Conservation (phyloP, 129 eudicot species). For the Arctium lappa region DNA sequence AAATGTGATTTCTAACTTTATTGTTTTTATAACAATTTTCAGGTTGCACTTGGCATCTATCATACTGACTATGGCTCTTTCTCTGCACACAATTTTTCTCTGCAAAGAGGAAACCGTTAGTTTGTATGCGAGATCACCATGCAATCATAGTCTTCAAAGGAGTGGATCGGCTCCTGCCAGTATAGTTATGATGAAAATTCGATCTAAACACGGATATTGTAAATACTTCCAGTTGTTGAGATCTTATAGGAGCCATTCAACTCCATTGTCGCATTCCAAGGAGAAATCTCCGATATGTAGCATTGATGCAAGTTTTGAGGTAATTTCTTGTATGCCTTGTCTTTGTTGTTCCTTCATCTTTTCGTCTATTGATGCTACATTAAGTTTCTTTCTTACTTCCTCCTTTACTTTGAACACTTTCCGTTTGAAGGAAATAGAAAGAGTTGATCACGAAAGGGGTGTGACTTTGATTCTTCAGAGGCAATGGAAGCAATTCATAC, state of each 20-base stretch:
- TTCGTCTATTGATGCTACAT: not conserved
- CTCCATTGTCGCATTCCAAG: constrained; percentile 31
- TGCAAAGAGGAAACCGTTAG: constrained; percentile 43
- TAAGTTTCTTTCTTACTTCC: constrained; percentile 1
- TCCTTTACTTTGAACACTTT: constrained; percentile 1
- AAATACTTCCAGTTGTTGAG: constrained; percentile 34
- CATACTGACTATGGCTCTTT: constrained; percentile 51
- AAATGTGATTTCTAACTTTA: constrained; percentile 3
- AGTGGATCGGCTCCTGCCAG: constrained; percentile 24
- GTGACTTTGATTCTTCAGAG: constrained; percentile 30
- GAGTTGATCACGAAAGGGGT: constrained; percentile 24
- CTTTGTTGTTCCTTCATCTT: not conserved
- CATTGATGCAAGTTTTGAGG: constrained; percentile 41
- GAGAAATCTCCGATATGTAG: constrained; percentile 26
- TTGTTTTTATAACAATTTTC: not conserved
- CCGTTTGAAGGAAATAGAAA: constrained; percentile 33
- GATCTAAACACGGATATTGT: constrained; percentile 29
- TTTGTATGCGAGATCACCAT: constrained; percentile 26
- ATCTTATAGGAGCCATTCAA: constrained; percentile 27
- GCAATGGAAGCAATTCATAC: constrained; percentile 52
- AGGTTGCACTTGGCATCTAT: constrained; percentile 31
- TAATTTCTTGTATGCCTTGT: constrained; percentile 8
- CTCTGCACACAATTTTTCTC: constrained; percentile 47
- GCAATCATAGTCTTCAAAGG: constrained; percentile 33
- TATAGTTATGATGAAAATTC: constrained; percentile 36